Percentiles rank a stretch among this genome's conserved stretches.
phyloP scores from a whole-genome alignment of 2,329 filamentous ascomycete genomes.

The Ophiostoma australiae region DNA sequence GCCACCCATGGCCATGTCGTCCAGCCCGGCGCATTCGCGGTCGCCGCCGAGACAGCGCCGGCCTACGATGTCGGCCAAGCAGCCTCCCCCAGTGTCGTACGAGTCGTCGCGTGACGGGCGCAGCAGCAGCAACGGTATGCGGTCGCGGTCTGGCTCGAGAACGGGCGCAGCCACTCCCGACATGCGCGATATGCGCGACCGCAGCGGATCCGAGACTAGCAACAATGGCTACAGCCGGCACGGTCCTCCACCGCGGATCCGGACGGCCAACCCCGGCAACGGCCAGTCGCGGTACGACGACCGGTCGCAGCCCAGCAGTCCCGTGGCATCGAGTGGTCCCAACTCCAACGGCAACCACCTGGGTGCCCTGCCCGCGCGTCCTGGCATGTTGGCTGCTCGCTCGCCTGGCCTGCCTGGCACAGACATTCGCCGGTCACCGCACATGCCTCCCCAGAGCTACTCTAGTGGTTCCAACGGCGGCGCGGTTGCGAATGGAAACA shows the following conservation, averaged over 20 bases:
- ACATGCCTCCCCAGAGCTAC: constrained; percentile 44
- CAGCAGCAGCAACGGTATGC: constrained; percentile 19
- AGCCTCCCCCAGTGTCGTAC: constrained; percentile 43
- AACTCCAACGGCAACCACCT: constrained; percentile 28
- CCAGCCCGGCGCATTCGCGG: constrained; percentile 34
- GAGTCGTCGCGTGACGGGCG: constrained; percentile 39
- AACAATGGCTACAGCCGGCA: constrained; percentile 38
- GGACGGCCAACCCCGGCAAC: constrained; percentile 32
- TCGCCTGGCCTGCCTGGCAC: constrained; percentile 47
- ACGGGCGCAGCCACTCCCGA: constrained; percentile 27
- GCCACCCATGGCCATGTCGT: constrained; percentile 5
- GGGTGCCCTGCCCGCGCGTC: constrained; percentile 23
- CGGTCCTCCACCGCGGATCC: constrained; percentile 37
- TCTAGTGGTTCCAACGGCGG: constrained; percentile 30
- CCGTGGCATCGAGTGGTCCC: neutral
- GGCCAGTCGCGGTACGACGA: constrained; percentile 35
- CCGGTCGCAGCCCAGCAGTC: constrained; percentile 31
- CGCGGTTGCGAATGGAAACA: constrained; percentile 28
- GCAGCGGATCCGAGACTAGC: constrained; percentile 54
- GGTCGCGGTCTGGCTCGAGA: constrained; percentile 29
- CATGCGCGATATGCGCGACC: constrained; percentile 43
- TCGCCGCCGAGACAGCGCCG: constrained; percentile 5
- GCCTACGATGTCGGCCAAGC: constrained; percentile 24
- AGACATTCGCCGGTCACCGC: constrained; percentile 45
- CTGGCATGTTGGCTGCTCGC: constrained; percentile 32